These are phyloP conservation scores for Neofusicoccum cordaticola DNA, from an alignment of 2,329 filamentous ascomycete genomes.

Conservation along the genomic window DNA sequence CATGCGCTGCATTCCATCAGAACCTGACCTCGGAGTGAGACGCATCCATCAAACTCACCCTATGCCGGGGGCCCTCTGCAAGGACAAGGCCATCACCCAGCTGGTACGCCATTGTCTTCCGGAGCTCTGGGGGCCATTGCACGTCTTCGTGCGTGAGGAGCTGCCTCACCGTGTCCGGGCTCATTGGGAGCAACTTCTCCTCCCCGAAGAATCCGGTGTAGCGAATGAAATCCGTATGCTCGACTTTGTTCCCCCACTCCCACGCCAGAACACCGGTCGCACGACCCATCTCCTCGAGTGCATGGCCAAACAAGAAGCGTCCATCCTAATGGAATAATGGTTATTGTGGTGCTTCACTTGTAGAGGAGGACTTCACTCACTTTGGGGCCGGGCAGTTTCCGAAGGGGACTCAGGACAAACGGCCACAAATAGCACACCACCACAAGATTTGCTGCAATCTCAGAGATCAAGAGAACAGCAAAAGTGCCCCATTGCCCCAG, in stretches of 20 bases:
- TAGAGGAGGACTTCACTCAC: not conserved
- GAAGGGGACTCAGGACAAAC: not conserved
- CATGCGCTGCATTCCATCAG: not conserved
- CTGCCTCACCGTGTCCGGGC: not conserved
- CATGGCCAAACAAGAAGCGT: not conserved
- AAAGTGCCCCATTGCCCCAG: slow-evolving; percentile 1
- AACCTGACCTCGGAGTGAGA: not conserved
- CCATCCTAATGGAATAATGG: not conserved
- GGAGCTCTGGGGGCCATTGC: not conserved
- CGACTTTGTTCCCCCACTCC: not conserved
- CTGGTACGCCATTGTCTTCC: not conserved
- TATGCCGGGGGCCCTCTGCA: slow-evolving; percentile 44
- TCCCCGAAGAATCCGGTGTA: not conserved
- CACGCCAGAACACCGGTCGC: not conserved
- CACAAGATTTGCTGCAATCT: not conserved
- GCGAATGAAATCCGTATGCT: not conserved
- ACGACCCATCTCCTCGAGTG: not conserved
- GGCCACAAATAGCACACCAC: not conserved
- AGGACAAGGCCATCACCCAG: slow-evolving; percentile 46
- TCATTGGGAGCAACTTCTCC: not conserved
- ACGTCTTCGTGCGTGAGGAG: not conserved
- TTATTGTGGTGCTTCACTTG: no score
- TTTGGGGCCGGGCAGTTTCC: not conserved
- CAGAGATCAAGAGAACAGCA: not conserved
- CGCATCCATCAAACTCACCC: slow-evolving; percentile 22